Evolutionary conservation across 768 basidiomycete species (phyloP).

Genomic region (Podaxis sp.): DNA sequence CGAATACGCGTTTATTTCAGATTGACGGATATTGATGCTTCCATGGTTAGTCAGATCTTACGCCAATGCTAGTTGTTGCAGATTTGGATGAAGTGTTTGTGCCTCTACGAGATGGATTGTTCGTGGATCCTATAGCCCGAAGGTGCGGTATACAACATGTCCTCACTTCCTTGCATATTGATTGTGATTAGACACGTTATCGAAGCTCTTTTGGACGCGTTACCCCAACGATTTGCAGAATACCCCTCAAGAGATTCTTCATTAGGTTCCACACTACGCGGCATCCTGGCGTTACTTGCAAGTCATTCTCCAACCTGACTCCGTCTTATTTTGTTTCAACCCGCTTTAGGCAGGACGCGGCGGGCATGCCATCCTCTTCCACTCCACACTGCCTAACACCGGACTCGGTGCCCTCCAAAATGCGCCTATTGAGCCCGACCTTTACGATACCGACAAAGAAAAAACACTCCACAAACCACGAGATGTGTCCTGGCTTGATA

Average conservation of each 20-base stretch:
- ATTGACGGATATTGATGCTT: slow-evolving; percentile 22
- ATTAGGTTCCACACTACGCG: slow-evolving; percentile 75
- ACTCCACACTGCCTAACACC: slow-evolving; percentile 62
- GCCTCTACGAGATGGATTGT: slow-evolving; percentile 69
- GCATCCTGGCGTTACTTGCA: slow-evolving; percentile 70
- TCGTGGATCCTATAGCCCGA: slow-evolving; percentile 72
- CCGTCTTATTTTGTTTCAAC: slow-evolving; percentile 9
- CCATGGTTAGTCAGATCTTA: slow-evolving; percentile 43
- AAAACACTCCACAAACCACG: slow-evolving; percentile 74
- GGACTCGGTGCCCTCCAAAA: slow-evolving; percentile 68
- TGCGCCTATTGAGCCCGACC: slow-evolving; percentile 56
- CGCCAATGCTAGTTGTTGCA: slow-evolving; percentile 75
- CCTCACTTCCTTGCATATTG: neutral
- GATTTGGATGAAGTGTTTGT: slow-evolving; percentile 94
- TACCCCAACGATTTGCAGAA: slow-evolving; percentile 62
- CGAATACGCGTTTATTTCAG: slow-evolving; percentile 27
- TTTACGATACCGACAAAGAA: slow-evolving; percentile 88
- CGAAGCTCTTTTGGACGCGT: slow-evolving; percentile 58
- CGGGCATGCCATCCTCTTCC: slow-evolving; percentile 76
- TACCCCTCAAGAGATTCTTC: slow-evolving; percentile 54
- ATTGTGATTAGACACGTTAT: slow-evolving; percentile 49
- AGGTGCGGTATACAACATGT: slow-evolving; percentile 45
- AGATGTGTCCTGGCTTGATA: slow-evolving; percentile 73
- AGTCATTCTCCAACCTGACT: slow-evolving; percentile 22
- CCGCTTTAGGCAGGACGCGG: slow-evolving; percentile 56